These are phyloP conservation scores for Blastomyces percursus DNA, from an alignment of 2,329 filamentous ascomycete genomes.

Conservation along the genomic window DNA sequence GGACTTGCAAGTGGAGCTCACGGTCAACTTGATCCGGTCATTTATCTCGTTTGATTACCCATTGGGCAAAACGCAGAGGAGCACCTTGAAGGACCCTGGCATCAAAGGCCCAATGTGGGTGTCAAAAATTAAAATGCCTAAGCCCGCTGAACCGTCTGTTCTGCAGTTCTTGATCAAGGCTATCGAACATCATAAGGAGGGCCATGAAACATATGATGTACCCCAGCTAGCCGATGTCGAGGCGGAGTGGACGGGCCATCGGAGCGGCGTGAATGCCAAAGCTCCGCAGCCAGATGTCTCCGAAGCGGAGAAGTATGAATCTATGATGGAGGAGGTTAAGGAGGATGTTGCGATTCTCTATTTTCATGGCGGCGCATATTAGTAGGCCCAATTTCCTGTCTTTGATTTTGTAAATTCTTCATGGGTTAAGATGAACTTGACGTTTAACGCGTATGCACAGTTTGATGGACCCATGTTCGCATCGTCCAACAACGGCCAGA, in stretches of 20 bases:
- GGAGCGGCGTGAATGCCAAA: conserved; percentile 29
- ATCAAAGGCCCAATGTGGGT: conserved; percentile 78
- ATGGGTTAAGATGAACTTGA: neutral
- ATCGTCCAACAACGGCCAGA: conserved; percentile 28
- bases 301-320: conserved; percentile 34
- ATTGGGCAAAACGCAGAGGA: conserved; percentile 52
- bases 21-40: conserved; percentile 59
- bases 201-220: conserved; percentile 29
- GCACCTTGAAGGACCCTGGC: conserved; percentile 52
- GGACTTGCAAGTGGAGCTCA: conserved; percentile 64
- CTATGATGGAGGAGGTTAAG: conserved; percentile 29
- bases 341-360: conserved; percentile 36
- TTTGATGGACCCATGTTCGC: conserved; percentile 35
- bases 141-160: conserved; percentile 43
- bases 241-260: conserved; percentile 38
- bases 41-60: conserved; percentile 44
- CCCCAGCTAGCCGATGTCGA: conserved; percentile 30
- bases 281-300: conserved; percentile 31
- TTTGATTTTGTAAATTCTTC: neutral
- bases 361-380: conserved; percentile 39
- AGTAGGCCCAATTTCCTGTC: conserved; percentile 22
- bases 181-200: conserved; percentile 31
- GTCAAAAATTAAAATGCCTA: conserved; percentile 54
- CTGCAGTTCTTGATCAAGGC: conserved; percentile 29
- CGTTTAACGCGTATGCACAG: conserved; percentile 16